Base-by-base conservation (phyloP, 129 eudicot genomes). In the Flaveria brownii region DNA sequence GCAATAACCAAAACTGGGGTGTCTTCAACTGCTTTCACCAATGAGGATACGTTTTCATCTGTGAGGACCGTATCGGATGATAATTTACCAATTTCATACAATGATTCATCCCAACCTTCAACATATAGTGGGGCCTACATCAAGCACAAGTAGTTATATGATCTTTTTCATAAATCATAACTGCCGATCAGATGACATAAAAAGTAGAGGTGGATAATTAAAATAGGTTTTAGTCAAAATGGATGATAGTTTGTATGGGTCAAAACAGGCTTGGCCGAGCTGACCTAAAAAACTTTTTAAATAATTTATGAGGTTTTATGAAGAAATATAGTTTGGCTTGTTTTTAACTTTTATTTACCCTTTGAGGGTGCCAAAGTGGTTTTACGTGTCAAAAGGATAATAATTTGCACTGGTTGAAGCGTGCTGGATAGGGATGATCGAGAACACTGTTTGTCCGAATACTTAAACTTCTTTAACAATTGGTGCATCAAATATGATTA, bases 71-170 rank as follows among this genome's bases (percentile, higher is more conserved):
- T 91, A 76, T 95, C 96, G 57, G 81, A 87, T 22, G 97, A 89
- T 80, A 91, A 80, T 78, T 85, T 91, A 33, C 96, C 95, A 33
- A 95, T 87, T 79, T 95, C 99, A 85, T 91, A 92, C 55, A 95
- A 88, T 7, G 97, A 96, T 81, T 89, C 97, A 77, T 91, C 97
- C 97, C 97, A 95, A 18, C 99, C 97, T 82, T 95, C 97, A 63
- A 89, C 88, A 55, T 86, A 86, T 51, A 95, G 78, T 59, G 99
- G 99, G 71, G 97, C 97, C 99, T 95, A 82, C 77, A 82, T 46
- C 70, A 68, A 11, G 28, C 67, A 72, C 73, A 72, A 23, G 45
- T 62, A 59, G 70, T 22, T 11, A 45, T 36, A 36, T 36, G 41
- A 36, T 36, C 6, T 36, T 36, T 36, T 36, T 36, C 41, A 36